Percentiles rank a stretch among this genome's conserved stretches.
phyloP scores from a whole-genome alignment of 148 eudicot genomes.

The Camellia sinensis region DNA sequence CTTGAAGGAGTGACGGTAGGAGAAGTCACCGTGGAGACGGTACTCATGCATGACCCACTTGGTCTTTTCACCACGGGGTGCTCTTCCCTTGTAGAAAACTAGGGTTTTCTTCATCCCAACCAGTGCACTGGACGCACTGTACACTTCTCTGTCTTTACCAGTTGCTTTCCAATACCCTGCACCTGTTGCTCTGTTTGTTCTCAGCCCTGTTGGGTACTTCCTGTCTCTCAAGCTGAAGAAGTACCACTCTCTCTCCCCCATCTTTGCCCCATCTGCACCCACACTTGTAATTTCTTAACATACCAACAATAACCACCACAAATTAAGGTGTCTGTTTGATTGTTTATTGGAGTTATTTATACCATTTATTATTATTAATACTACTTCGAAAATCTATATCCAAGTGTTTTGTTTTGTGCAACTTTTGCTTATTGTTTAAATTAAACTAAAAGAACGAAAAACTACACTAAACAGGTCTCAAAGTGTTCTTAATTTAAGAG shows the following conservation, averaged over 20 bases:
- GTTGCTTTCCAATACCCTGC: slow-evolving; percentile 88
- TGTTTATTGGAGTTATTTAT: too few species aligned
- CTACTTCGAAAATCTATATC: too few species aligned
- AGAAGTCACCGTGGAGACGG: slow-evolving; percentile 76
- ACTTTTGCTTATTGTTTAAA: too few species aligned
- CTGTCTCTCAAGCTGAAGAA: slow-evolving; percentile 75
- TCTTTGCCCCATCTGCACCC: slow-evolving; percentile 51
- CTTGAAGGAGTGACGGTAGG: slow-evolving; percentile 56
- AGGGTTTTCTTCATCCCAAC: slow-evolving; percentile 85
- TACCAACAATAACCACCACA: not conserved
- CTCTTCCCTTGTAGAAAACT: slow-evolving; percentile 79
- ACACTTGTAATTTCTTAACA: not conserved
- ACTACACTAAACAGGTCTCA: too few species aligned
- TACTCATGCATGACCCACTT: slow-evolving; percentile 93
- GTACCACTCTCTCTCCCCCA: slow-evolving; percentile 91
- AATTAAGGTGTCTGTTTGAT: too few species aligned
- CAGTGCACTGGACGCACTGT: slow-evolving; percentile 27
- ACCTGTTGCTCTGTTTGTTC: slow-evolving; percentile 73
- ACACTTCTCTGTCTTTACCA: slow-evolving; percentile 62
- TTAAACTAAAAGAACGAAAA: too few species aligned
- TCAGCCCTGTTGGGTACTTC: slow-evolving; percentile 72
- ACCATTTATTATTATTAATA: too few species aligned
- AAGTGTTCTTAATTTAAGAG: too few species aligned
- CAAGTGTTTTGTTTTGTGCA: too few species aligned
- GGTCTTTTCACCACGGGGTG: slow-evolving; percentile 72